Evolutionary conservation across 768 basidiomycete species (phyloP).

Genomic region (Tremella fuciformis): DNA sequence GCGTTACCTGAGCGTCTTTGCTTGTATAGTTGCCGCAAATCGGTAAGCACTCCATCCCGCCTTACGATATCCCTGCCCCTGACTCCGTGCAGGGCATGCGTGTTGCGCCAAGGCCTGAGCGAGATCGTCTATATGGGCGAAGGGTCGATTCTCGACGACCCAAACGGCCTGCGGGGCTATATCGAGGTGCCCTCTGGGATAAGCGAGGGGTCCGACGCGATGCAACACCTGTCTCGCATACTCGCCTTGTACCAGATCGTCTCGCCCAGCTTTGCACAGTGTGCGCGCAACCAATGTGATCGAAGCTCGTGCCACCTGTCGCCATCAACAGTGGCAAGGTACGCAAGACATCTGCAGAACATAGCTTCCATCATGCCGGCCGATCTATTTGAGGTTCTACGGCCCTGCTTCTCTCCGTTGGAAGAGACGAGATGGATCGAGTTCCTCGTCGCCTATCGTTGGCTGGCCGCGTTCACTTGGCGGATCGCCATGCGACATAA

Average conservation of each 20-base stretch:
- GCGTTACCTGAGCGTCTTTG: neutral
- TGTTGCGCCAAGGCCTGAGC: constrained; percentile 2
- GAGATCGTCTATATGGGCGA: constrained; percentile 7
- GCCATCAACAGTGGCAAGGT: neutral
- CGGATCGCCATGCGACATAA: constrained; percentile 7
- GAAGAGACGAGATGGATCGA: constrained; percentile 8
- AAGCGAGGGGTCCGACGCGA: neutral
- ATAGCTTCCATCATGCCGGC: neutral
- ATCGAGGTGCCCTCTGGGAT: neutral
- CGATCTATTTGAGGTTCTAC: neutral
- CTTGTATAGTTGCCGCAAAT: neutral
- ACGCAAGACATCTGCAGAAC: neutral
- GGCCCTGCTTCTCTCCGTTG: neutral
- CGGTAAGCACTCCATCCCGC: neutral
- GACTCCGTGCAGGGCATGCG: constrained; percentile 3
- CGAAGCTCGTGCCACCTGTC: neutral
- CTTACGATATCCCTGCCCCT: neutral
- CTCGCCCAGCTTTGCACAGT: constrained; percentile 1
- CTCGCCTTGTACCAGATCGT: constrained; percentile 6
- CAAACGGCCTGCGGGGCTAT: neutral
- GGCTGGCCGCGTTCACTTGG: constrained; percentile 4
- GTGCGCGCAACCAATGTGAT: constrained; percentile 9
- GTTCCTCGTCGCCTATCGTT: neutral
- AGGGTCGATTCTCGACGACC: neutral
- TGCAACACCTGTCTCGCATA: neutral